Percentiles rank a stretch among this genome's conserved stretches.
phyloP scores from a whole-genome alignment of 2,329 filamentous ascomycete genomes.

The Peltaster fructicola region DNA sequence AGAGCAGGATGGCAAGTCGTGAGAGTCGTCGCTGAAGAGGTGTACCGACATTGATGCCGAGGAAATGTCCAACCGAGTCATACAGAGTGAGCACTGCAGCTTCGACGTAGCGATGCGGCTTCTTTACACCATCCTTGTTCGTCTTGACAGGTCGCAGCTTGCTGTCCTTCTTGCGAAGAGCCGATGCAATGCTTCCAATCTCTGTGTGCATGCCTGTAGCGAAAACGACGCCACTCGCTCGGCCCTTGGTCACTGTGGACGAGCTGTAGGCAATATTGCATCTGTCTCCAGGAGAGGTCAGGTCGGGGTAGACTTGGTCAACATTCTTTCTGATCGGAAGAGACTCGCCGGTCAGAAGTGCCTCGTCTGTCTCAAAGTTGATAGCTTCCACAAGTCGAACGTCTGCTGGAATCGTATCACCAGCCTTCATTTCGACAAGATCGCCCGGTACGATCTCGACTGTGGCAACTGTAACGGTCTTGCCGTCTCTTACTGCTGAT shows the following conservation, averaged over 20 bases:
- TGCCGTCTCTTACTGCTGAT: constrained; percentile 28
- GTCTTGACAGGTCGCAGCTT: constrained; percentile 23
- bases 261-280: constrained; percentile 55
- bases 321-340: constrained; percentile 49
- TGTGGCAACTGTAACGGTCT: constrained; percentile 23
- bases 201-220: constrained; percentile 58
- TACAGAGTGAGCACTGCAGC: constrained; percentile 34
- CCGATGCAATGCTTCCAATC: constrained; percentile 56
- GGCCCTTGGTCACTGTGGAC: constrained; percentile 53
- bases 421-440: constrained; percentile 28
- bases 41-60: constrained; percentile 57
- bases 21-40: constrained; percentile 72
- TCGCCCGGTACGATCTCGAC: constrained; percentile 30
- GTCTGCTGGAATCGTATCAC: constrained; percentile 33
- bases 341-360: constrained; percentile 57
- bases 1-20: constrained; percentile 68
- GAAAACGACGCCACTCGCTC: constrained; percentile 50
- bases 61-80: constrained; percentile 43
- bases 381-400: constrained; percentile 25
- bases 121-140: constrained; percentile 17
- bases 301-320: constrained; percentile 33
- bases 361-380: constrained; percentile 56
- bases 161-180: constrained; percentile 44
- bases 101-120: constrained; percentile 25
- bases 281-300: constrained; percentile 48